These are phyloP conservation scores for Tuber umbilicatum DNA, from an alignment of 495 filamentous ascomycete genomes.

Conservation along the genomic window DNA sequence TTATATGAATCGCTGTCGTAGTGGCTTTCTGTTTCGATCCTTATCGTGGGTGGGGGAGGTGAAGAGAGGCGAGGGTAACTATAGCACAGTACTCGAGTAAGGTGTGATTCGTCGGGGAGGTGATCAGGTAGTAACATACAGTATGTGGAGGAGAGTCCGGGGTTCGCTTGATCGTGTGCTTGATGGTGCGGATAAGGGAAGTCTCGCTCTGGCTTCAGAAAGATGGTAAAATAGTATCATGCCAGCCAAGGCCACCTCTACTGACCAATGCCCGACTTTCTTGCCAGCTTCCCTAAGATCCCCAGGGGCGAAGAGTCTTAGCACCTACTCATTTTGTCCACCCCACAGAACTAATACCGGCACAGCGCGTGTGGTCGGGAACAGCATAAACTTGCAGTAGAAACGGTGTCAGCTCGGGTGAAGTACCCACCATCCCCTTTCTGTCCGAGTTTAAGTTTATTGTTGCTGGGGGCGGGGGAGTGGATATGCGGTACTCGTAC, in stretches of 20 bases:
- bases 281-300: not conserved
- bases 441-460: not conserved
- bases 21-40: not conserved
- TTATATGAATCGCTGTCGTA: not conserved
- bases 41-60: not conserved
- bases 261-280: not conserved
- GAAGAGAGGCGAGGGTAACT: not conserved
- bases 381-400: not conserved
- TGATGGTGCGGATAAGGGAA: not conserved
- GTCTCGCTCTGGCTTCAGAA: not conserved
- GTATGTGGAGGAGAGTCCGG: not conserved
- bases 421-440: not conserved
- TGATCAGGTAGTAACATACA: not conserved
- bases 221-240: not conserved
- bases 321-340: not conserved
- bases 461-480: not conserved
- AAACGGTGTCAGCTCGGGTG: not conserved
- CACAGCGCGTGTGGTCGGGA: not conserved
- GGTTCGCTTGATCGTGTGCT: not conserved
- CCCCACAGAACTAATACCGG: not conserved
- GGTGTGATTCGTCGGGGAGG: not conserved
- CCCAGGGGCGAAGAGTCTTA: not conserved
- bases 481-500: not conserved
- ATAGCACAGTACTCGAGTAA: not conserved
- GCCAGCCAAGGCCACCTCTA: not conserved